phyloP scores from a whole-genome alignment of 495 filamentous ascomycete genomes.

The Neurospora discreta region DNA sequence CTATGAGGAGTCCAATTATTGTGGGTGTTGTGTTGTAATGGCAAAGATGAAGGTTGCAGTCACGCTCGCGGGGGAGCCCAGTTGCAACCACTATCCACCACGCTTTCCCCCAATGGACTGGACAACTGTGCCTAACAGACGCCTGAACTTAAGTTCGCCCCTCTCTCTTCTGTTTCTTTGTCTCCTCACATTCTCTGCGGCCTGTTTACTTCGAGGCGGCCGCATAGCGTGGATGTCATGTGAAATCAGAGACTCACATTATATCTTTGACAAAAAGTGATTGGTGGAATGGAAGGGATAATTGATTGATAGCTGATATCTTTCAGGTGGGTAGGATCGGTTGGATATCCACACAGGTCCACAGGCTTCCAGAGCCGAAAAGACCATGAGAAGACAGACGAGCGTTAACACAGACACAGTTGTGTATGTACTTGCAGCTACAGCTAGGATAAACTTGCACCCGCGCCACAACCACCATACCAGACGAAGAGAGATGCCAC shows the following conservation, averaged over 20 bases:
- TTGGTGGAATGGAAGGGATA: not conserved
- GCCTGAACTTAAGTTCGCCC: not conserved
- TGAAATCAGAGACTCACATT: not conserved
- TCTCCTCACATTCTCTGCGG: not conserved
- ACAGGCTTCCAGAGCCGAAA: not conserved
- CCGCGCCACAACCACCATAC: not conserved
- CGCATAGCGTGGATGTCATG: not conserved
- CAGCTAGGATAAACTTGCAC: not conserved
- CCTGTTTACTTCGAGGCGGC: not conserved
- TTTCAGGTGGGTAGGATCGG: not conserved
- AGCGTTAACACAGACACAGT: not conserved
- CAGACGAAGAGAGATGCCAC: not conserved
- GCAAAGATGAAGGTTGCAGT: not conserved
- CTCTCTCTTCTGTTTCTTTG: not conserved
- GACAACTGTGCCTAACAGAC: not conserved
- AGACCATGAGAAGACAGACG: not conserved
- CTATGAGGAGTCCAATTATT: not conserved
- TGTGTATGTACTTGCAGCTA: not conserved
- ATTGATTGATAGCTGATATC: not conserved
- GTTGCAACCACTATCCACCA: not conserved
- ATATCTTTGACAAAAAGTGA: not conserved
- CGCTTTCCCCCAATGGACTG: not conserved
- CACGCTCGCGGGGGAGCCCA: not conserved
- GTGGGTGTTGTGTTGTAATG: not conserved
- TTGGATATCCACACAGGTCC: not conserved